Evolutionary conservation across 257 asterid genomes (phyloP), one percentile per base, ranked within the genome.

Genomic region (Ajuga chamaepitys): DNA sequence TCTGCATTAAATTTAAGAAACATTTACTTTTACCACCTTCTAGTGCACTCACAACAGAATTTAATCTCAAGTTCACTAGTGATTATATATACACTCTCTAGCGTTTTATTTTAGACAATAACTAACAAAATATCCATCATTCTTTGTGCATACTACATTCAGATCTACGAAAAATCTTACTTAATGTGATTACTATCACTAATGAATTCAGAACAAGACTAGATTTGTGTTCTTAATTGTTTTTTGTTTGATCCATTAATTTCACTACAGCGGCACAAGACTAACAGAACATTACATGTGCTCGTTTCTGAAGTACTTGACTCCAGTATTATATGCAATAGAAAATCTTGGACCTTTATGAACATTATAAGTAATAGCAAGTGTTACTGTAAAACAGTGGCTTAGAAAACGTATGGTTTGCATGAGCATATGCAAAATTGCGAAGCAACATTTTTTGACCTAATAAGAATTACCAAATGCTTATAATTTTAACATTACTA

Each of bases 1-100:
- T 87, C 98, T 93, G 83, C 67, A 74, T n/a, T 38, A 17, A 70
- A 63, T 17, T 26, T 22, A 56, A 62, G 41, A 60, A 35, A 4
- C 58, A 34, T 67, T 62, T 51, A 50, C 28, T 34, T 9, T 26
- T 22, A 38, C 2, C 84, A 7, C 24, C 53, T 21, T 30, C 37
- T 8, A 30, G n/a, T n/a, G n/a, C n/a, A n/a, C n/a, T n/a, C n/a
- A n/a, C n/a, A n/a, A n/a, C 4, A 30, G 37, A 30, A 1, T 0
- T 30, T 30, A 30, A 30, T 30, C 37, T 8, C 37, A 30, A 30
- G 7, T 30, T 30, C 37, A 1, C 4, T 4, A 30, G 37, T 4
- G 37, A 30, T 30, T 30, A 8, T 30, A 30, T 5, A n/a, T 5
- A 30, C 37, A n/a, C 7, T 30, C 37, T 8, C 37, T 4, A 30